Evolutionary conservation across 2,329 filamentous ascomycete species (phyloP), one percentile per base, ranked within the genome.

Genomic region (Sordariomycetes sp.): DNA sequence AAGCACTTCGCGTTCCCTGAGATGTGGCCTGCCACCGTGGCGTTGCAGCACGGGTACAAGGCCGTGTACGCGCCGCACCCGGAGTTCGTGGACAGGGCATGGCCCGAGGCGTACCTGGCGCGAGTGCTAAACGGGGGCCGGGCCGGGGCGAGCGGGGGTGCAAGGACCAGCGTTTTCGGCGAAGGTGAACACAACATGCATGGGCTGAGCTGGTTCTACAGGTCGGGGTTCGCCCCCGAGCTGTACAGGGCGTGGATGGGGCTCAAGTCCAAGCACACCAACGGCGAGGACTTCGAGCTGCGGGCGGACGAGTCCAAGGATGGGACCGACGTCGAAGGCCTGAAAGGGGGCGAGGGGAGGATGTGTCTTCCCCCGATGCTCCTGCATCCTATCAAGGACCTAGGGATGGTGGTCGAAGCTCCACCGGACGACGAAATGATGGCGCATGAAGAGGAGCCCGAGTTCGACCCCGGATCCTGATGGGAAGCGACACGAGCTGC

Each of bases 341-440:
- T 84, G 80, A 78, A 76, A 55, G 81, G 85, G 54, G 85, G 87
- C 18, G 88, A 92, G 70, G 90, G 90, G 12, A 81, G 91, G 60
- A 95, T 96, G 90, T 97, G 92, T 72, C 74, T 96, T 48, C 90
- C 91, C 8, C 89, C 88, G 0, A 93, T 96, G 86, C 73, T 96
- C 61, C 72, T 97, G 62, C 92, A 97, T 78, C 92, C 92, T 0
- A 81, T 96, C 57, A 97, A 96, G 76, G 80, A 83, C 57, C 80
- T 92, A 5, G 82, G 87, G 59, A 65, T 87, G 55, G 80, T 84
- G 8, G 82, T 88, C 1, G 86, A 81, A 69, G 79, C 79, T 28
- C 75, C 79, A 50, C 72, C 78, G 1, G 71, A 73, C 4, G 75
- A 75, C n/a, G 28, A 57, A 32, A 50, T 57, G 55, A 59, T 76